Base-by-base conservation (phyloP, 2,329 filamentous ascomycete genomes). In the Monosporascus sp. region DNA sequence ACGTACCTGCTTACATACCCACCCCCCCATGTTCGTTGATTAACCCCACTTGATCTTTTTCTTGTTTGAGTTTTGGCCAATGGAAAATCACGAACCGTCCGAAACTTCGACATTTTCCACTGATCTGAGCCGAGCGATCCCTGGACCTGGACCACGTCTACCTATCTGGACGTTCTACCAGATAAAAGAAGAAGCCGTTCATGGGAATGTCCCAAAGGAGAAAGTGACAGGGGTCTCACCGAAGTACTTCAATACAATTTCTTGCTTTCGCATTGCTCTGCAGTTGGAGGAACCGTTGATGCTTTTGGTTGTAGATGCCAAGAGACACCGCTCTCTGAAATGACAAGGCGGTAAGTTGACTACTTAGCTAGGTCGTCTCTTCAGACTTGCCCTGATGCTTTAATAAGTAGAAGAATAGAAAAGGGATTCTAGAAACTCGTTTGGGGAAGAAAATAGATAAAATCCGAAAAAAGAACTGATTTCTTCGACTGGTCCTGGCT, bases 51-150 rank as follows among this genome's bases (percentile, higher is more conserved):
- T 53, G 54, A 56, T 41, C 56, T 58, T 62, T 41, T 56, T 58
- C 61, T 62, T 66, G 57, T 58, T 27, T 25, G 51, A 64, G 62
- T 69, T 63, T 54, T 50, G 54, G 52, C 71, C 70, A 73, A 73
- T 73, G 51, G 60, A 58, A 58, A 59, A 59, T 54, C 59, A 20
- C 48, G 42, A 46, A 15, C n/a, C 42, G 1, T 15, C 9, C 14
- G 9, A 52, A 59, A 60, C 62, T 57, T 54, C 53, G 34, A 46
- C 47, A 36, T 20, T 48, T 27, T 45, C 6, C 24, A 24, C 25
- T 25, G 39, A 42, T 20, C 20, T 31, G 9, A 31, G 27, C 9
- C 27, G 27, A 31, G 38, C 18, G 38, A 41, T 7, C 38, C 18
- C 38, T 18, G 38, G 38, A 20, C 38, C 18, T 18, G 17, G 38